These are phyloP conservation scores for Mrakia gelida DNA, from an alignment of 768 basidiomycete genomes.

Conservation along the genomic window DNA sequence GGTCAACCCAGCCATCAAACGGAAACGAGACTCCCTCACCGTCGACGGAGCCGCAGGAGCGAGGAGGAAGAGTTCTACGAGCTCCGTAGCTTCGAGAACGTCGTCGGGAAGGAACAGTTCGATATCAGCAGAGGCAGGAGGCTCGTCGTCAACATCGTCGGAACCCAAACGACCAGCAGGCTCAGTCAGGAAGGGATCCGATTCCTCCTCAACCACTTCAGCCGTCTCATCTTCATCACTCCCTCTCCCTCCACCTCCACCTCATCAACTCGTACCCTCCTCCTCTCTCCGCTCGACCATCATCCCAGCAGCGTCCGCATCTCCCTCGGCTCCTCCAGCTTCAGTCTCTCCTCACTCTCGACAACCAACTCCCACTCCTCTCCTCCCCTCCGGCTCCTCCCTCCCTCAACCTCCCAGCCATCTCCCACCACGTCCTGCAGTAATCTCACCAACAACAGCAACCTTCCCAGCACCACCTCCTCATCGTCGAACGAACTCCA, in stretches of 20 bases:
- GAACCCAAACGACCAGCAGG: not conserved
- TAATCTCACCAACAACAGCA: not conserved
- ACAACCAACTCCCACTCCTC: not conserved
- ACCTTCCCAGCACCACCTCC: not conserved
- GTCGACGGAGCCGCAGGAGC: not conserved
- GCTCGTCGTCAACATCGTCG: not conserved
- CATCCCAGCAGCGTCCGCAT: not conserved
- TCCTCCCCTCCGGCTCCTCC: not conserved
- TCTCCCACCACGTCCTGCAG: not conserved
- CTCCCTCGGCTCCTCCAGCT: not conserved
- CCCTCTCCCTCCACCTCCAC: not conserved
- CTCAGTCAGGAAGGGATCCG: not conserved
- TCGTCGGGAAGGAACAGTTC: constrained; percentile 9
- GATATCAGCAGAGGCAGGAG: not conserved
- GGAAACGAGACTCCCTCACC: not conserved
- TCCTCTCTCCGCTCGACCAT: not conserved
- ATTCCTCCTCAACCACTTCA: not conserved
- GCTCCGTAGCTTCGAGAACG: not conserved
- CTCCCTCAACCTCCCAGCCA: not conserved
- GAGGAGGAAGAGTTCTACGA: constrained; percentile 10
- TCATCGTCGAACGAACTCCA: not conserved
- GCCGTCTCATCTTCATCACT: too few relatives aligned
- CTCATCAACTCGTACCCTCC: not conserved
- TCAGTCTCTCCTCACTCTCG: not conserved
- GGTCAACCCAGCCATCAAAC: not conserved